Evolutionary conservation across 192 early-diverging fungal genomes (phyloP).

Genomic region (Umbelopsis vinacea): DNA sequence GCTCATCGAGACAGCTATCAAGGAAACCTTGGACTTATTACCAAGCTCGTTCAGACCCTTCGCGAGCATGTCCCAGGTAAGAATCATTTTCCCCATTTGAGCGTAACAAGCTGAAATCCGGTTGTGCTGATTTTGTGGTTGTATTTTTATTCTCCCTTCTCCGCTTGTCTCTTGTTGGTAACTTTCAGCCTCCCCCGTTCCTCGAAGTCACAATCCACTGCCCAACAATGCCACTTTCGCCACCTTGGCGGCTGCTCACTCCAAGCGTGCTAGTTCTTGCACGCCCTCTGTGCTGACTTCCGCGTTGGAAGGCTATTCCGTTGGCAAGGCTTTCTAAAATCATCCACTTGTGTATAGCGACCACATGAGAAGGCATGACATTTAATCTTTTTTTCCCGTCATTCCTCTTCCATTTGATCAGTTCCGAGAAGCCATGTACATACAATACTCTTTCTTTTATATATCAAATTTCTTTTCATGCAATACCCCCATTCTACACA

Average conservation of each 20-base stretch:
- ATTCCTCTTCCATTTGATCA: neutral
- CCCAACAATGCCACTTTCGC: slow-evolving; percentile 17
- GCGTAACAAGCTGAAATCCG: too few species aligned
- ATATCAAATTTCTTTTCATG: neutral
- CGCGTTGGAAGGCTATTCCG: neutral
- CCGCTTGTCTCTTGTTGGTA: neutral
- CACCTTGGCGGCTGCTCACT: neutral
- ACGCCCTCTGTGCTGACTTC: slow-evolving; percentile 8
- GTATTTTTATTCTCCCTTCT: neutral
- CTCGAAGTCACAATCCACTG: slow-evolving; percentile 17
- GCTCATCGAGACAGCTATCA: neutral
- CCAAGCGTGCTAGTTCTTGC: slow-evolving; percentile 20
- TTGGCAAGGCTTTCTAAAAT: slow-evolving; percentile 14
- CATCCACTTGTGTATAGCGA: neutral
- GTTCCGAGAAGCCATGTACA: neutral
- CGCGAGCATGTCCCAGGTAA: slow-evolving; percentile 19
- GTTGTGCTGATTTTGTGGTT: neutral
- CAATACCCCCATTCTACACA: slow-evolving; percentile 10
- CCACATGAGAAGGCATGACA: neutral
- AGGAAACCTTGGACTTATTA: neutral
- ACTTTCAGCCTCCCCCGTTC: slow-evolving; percentile 9
- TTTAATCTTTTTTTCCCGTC: neutral
- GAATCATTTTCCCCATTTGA: neutral
- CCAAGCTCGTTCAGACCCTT: slow-evolving; percentile 1
- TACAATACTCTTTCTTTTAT: neutral